These are phyloP conservation scores for Polysphondylium violaceum DNA, from an alignment of 78 protist species.

Conservation along the genomic window DNA sequence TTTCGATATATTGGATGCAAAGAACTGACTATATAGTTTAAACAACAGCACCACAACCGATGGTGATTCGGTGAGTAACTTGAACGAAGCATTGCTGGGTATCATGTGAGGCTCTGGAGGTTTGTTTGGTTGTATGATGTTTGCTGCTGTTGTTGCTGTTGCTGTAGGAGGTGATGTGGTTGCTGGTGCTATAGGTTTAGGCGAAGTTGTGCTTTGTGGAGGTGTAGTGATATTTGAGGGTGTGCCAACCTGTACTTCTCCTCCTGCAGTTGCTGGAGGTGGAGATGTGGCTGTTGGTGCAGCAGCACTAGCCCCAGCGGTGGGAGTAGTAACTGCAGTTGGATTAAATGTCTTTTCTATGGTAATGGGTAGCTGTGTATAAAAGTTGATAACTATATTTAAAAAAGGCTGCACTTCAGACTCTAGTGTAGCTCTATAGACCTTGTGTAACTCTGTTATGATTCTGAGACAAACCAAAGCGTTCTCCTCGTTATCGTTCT, in stretches of 20 bases:
- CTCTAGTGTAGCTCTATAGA: conserved; percentile 80
- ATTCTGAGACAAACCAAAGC: conserved; percentile 90
- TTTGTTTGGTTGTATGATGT: not conserved
- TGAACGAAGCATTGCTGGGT: conserved; percentile 56
- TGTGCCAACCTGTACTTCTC: not conserved
- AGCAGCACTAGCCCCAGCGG: not conserved
- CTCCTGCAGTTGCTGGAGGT: not conserved
- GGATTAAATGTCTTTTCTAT: conserved; percentile 26
- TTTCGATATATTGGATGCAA: conserved; percentile 50
- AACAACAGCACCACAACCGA: conserved; percentile 93
- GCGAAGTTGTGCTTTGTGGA: not conserved
- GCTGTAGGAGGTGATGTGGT: conserved; percentile 19
- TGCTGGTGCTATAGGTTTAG: conserved; percentile 2
- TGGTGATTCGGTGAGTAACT: conserved; percentile 97
- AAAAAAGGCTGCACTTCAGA: conserved; percentile 87
- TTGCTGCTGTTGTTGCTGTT: conserved; percentile 7
- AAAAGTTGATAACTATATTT: conserved; percentile 82
- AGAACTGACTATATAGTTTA: conserved; percentile 85
- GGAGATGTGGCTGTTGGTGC: not conserved
- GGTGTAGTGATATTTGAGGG: conserved; percentile 4
- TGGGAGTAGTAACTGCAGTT: not conserved
- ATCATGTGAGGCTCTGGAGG: conserved; percentile 16
- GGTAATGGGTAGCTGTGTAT: conserved; percentile 71
- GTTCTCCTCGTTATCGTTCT: conserved; percentile 92
- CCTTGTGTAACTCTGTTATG: conserved; percentile 93